Conservation (phyloP, 2,329 filamentous ascomycete genomes). For the Penicillium brasilianum region DNA sequence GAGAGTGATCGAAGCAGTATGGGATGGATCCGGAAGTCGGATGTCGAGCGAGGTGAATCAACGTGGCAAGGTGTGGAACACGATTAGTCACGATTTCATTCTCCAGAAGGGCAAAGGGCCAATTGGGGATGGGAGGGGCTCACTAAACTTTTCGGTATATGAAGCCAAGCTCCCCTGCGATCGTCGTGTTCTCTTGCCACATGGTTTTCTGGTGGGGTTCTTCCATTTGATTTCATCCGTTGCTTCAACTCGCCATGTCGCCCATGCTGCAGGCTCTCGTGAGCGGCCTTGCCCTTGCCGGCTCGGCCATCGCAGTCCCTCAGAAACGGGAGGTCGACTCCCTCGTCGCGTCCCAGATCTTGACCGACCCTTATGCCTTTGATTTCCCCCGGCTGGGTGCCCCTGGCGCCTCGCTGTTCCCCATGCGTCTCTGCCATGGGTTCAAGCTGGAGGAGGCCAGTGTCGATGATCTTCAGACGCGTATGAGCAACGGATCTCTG, state of each 20-base stretch:
- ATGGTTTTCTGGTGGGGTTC: conserved; percentile 25
- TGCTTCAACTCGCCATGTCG: conserved; percentile 18
- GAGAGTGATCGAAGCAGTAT: background rate
- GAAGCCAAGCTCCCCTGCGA: conserved; percentile 20
- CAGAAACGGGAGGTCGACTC: conserved; percentile 21
- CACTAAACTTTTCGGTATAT: conserved; percentile 15
- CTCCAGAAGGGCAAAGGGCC: too few species aligned
- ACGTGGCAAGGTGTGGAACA: background rate
- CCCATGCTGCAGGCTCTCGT: conserved; percentile 27
- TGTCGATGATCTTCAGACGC: conserved; percentile 69
- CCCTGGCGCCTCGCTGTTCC: conserved; percentile 55
- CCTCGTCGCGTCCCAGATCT: conserved; percentile 41
- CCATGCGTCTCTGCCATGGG: conserved; percentile 66
- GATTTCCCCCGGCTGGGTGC: conserved; percentile 47
- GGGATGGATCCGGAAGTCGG: too few species aligned
- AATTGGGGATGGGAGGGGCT: background rate
- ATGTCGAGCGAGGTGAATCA: background rate
- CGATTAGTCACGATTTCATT: conserved; percentile 16
- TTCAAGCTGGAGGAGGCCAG: conserved; percentile 70
- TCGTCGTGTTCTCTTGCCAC: conserved; percentile 21
- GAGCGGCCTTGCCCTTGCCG: conserved; percentile 29
- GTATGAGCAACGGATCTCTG: conserved; percentile 60
- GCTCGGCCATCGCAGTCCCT: conserved; percentile 22
- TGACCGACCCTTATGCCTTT: conserved; percentile 39
- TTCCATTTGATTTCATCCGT: conserved; percentile 3